Conservation (phyloP, 2,329 filamentous ascomycete species). For the Diplodia corticola region DNA sequence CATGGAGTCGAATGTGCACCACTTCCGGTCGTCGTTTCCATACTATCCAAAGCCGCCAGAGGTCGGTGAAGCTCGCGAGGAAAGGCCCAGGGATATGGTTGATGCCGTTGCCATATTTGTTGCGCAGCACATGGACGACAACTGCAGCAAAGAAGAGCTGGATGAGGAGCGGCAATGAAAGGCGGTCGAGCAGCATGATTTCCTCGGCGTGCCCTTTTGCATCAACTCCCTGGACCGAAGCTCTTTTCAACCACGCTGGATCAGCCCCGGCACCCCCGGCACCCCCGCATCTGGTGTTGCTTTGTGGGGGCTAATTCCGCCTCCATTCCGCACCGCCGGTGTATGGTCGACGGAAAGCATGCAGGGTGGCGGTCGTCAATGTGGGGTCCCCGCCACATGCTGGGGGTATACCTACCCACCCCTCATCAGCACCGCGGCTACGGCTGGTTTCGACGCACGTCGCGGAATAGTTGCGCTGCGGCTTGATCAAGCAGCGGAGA, state of each 20-base stretch:
- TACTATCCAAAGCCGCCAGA: slow-evolving; percentile 66
- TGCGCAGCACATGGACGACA: not conserved
- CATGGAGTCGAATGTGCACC: slow-evolving; percentile 64
- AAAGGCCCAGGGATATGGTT: slow-evolving; percentile 58
- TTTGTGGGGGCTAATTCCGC: not conserved
- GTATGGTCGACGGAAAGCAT: not conserved
- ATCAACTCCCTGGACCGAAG: not conserved
- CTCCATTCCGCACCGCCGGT: not conserved
- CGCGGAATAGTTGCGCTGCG: no score
- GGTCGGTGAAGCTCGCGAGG: slow-evolving; percentile 64
- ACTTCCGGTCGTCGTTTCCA: slow-evolving; percentile 58
- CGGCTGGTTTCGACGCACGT: no score
- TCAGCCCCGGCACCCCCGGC: not conserved
- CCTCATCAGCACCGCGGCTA: not conserved
- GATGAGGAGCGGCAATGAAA: not conserved
- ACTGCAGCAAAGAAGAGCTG: not conserved
- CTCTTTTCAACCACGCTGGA: not conserved
- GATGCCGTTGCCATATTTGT: not conserved
- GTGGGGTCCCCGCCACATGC: not conserved
- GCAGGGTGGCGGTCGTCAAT: not conserved
- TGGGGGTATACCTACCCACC: not conserved
- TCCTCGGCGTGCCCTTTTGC: not conserved
- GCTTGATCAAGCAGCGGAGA: not conserved
- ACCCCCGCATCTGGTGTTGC: not conserved
- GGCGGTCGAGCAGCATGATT: not conserved